These are phyloP conservation scores for Arxiozyma slooffiae DNA, from an alignment of 1,139 yeast species.

Conservation along the genomic window DNA sequence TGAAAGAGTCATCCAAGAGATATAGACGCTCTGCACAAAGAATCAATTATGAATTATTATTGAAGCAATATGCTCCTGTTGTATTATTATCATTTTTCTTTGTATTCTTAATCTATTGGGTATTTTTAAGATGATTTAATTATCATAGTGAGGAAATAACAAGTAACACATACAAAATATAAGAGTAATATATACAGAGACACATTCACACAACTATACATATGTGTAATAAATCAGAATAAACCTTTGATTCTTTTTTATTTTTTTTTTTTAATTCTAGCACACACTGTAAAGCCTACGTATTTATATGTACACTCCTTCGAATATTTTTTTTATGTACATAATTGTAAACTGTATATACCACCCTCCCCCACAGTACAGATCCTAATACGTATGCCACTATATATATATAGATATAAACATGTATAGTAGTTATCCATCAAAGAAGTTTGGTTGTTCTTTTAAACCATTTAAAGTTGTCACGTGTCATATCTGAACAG, in stretches of 20 bases:
- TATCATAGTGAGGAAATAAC: no score
- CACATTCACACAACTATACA: background rate
- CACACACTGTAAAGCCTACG: background rate
- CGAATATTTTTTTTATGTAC: no score
- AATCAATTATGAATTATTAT: slow-evolving; percentile 79
- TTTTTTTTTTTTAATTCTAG: background rate
- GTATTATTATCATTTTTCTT: slow-evolving; percentile 62
- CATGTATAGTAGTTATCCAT: no score
- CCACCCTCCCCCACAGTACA: no score
- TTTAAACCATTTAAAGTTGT: no score
- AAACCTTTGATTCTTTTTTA: background rate
- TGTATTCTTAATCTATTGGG: slow-evolving; percentile 76
- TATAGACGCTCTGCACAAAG: slow-evolving; percentile 84
- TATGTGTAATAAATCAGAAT: background rate
- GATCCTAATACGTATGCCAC: no score
- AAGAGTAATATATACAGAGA: background rate
- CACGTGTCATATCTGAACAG: no score
- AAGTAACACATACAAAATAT: background rate
- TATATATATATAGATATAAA: no score
- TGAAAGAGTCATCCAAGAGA: slow-evolving; percentile 76
- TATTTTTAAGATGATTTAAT: slow-evolving; percentile 41
- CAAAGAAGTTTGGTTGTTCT: no score
- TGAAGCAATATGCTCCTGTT: slow-evolving; percentile 83
- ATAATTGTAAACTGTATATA: background rate
- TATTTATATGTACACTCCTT: no score